These are phyloP conservation scores for Aspergillus thermomutatus DNA, from an alignment of 2,329 filamentous ascomycete species.

Conservation along the genomic window DNA sequence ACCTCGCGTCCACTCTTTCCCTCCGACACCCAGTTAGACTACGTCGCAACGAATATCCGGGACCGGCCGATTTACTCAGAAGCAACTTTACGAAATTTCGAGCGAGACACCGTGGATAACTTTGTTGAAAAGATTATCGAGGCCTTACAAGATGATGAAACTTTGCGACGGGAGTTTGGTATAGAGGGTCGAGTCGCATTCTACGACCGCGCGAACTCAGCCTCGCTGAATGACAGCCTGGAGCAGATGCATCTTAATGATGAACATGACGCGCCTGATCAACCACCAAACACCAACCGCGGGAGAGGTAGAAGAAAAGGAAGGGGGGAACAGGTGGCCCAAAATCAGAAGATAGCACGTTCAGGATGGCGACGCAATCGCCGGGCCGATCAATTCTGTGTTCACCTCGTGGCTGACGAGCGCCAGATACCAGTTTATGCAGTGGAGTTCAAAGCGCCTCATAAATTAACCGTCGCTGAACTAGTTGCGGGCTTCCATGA, in stretches of 20 bases:
- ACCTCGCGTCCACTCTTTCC: slow-evolving; percentile 16
- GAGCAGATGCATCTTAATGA: slow-evolving; percentile 15
- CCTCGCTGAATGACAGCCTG: slow-evolving; percentile 15
- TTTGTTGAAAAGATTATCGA: slow-evolving; percentile 20
- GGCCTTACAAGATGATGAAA: slow-evolving; percentile 13
- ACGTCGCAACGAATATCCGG: slow-evolving; percentile 12
- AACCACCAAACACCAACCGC: not conserved
- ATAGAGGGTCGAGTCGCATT: slow-evolving; percentile 16
- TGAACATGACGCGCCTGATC: slow-evolving; percentile 3
- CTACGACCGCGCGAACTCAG: slow-evolving; percentile 15
- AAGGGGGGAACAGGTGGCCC: slow-evolving; percentile 4
- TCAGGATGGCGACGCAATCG: slow-evolving; percentile 16
- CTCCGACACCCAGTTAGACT: slow-evolving; percentile 14
- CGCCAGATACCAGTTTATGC: slow-evolving; percentile 19
- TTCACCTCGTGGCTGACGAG: slow-evolving; percentile 18
- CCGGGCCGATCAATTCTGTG: slow-evolving; percentile 23
- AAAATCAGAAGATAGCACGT: slow-evolving; percentile 15
- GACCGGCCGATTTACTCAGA: too few species aligned
- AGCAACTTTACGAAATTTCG: slow-evolving; percentile 21
- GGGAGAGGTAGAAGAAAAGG: too few species aligned
- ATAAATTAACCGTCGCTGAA: slow-evolving; percentile 22
- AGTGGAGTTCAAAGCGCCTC: slow-evolving; percentile 27
- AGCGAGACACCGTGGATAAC: slow-evolving; percentile 23
- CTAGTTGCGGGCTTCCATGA: slow-evolving; percentile 23
- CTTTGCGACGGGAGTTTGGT: slow-evolving; percentile 13